Evolutionary conservation across 1,284 basidiomycete genomes (phyloP), one percentile per base, ranked within the genome.

Genomic region (Ganoderma lingzhi): DNA sequence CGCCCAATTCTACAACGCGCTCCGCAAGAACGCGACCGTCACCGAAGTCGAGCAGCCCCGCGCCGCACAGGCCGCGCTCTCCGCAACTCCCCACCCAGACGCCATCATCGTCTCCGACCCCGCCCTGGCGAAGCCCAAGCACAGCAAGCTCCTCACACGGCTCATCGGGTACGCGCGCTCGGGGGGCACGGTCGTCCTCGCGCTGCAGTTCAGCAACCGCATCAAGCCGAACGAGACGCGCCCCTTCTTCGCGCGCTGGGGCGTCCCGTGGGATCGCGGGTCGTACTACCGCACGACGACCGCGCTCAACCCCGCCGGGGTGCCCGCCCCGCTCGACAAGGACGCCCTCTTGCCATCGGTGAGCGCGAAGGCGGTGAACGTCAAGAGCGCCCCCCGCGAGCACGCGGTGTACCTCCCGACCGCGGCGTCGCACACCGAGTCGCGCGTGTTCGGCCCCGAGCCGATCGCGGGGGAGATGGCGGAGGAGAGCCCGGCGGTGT

Each of bases 301-400:
- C 63, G 68, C 55, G 19, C 69, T 73, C 55, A 76, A 76, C 42
- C 69, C 71, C 14, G 68, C 63, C 1, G 74, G 74, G 8, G 19
- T 73, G 2, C 74, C 74, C n/a, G 23, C 68, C 6, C 73, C 71
- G 2, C 73, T 76, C 59, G 23, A 44, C 9, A 39, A 37, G 19
- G n/a, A 37, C 30, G 63, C 68, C 12, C 71, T 76, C 28, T 61
- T 69, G 63, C 66, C 67, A 1, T 64, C 69, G 42, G 67, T 63
- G 65, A 73, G 73, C 69, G 71, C 72, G 72, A 72, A 72, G 48
- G 66, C 74, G 0, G 15, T 72, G n/a, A 68, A 72, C 48, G 23
- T 75, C 37, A 71, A 69, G 68, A 42, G 64, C 67, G 72, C 64
- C 28, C 32, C 65, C 59, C 66, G 63, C 39, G 63, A 58, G 56